Evolutionary conservation across 805 yeast species (phyloP).

Genomic region (Candida chilensis): DNA sequence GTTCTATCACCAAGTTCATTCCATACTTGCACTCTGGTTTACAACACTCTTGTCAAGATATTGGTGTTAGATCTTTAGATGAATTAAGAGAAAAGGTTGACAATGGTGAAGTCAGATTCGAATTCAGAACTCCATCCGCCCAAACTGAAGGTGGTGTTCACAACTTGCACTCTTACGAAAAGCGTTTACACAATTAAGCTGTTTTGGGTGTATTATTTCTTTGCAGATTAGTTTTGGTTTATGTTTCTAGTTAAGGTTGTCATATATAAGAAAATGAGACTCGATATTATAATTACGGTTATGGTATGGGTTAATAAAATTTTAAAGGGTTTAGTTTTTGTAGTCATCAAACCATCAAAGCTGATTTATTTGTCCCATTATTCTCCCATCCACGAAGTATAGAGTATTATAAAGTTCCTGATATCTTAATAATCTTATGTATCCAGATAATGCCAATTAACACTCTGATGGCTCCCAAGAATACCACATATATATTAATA

Average conservation of each 20-base stretch:
- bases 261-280: too few relatives aligned
- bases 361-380: too few relatives aligned
- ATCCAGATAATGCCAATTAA: too few relatives aligned
- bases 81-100: slow-evolving; percentile 58
- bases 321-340: too few relatives aligned
- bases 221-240: background rate
- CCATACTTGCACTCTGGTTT: slow-evolving; percentile 93
- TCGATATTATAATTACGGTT: too few relatives aligned
- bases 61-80: slow-evolving; percentile 67
- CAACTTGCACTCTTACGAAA: slow-evolving; percentile 94
- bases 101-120: slow-evolving; percentile 77
- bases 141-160: slow-evolving; percentile 98
- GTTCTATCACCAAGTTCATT: slow-evolving; percentile 85
- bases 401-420: too few relatives aligned
- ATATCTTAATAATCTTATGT: too few relatives aligned
- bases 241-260: slow-evolving; percentile 1
- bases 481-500: too few relatives aligned
- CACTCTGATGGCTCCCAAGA: too few relatives aligned
- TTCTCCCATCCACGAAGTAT: too few relatives aligned
- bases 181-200: slow-evolving; percentile 81
- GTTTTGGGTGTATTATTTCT: background rate
- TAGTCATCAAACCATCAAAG: too few relatives aligned
- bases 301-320: too few relatives aligned
- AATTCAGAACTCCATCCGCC: slow-evolving; percentile 96
- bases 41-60: slow-evolving; percentile 98